Conservation (phyloP, 805 yeast genomes). For the Hanseniaspora meyeri region DNA sequence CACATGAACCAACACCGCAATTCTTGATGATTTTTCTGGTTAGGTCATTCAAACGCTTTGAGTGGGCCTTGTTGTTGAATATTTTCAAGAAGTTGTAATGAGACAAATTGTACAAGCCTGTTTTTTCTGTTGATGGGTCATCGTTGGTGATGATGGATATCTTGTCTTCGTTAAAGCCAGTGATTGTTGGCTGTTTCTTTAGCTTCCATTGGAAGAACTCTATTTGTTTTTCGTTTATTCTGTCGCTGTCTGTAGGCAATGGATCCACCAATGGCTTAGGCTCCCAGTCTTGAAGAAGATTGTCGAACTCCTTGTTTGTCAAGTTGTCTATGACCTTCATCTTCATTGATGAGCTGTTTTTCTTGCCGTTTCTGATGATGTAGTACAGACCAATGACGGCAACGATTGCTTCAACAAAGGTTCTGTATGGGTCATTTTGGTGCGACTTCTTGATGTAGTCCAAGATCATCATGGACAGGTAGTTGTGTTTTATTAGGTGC, state of each 20-base stretch:
- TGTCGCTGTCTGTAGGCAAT: constrained; percentile 20
- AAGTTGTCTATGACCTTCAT: constrained; percentile 28
- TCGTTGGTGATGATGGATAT: constrained; percentile 15
- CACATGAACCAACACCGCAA: constrained; percentile 95
- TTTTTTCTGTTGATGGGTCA: not conserved
- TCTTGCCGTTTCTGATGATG: constrained; percentile 55
- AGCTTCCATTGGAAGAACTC: constrained; percentile 39
- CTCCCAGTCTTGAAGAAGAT: constrained; percentile 77
- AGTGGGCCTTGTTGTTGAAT: constrained; percentile 37
- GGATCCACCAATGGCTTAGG: constrained; percentile 71
- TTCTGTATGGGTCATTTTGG: constrained; percentile 85
- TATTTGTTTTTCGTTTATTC: constrained; percentile 30
- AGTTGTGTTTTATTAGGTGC: not conserved
- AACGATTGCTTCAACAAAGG: constrained; percentile 64
- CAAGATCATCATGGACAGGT: constrained; percentile 26
- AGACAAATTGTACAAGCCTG: constrained; percentile 49
- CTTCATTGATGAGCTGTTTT: constrained; percentile 52
- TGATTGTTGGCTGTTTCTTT: constrained; percentile 19
- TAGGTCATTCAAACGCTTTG: constrained; percentile 24
- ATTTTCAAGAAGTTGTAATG: constrained; percentile 61
- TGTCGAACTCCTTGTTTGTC: constrained; percentile 57
- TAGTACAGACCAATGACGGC: constrained; percentile 74
- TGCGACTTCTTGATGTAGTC: constrained; percentile 76
- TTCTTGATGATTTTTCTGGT: constrained; percentile 40
- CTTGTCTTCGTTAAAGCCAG: constrained; percentile 13